phyloP scores from a whole-genome alignment of 2,329 filamentous ascomycete genomes.

The Chlorencoelia australis region DNA sequence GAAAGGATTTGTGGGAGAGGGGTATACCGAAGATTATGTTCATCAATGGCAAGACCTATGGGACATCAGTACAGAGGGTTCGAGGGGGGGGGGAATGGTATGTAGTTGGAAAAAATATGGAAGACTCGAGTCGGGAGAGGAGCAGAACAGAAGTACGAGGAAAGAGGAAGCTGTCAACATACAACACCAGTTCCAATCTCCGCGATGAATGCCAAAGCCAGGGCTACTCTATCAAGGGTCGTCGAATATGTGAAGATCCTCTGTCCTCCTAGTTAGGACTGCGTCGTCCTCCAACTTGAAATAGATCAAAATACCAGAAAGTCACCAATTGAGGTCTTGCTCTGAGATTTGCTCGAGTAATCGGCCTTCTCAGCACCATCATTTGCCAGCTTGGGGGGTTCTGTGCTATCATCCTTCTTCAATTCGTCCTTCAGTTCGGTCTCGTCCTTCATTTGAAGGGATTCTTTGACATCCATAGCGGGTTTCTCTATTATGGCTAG shows the following conservation, averaged over 20 bases:
- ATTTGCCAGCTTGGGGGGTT: no score
- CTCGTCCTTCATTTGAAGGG: no score
- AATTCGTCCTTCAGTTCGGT: no score
- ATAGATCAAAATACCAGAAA: conserved; percentile 13
- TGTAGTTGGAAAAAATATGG: no score
- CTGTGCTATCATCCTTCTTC: no score
- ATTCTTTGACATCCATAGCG: no score
- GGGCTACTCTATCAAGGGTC: conserved; percentile 14
- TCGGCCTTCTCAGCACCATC: conserved; percentile 10
- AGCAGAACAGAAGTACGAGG: no score
- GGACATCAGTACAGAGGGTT: neutral
- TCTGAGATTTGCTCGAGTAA: conserved; percentile 20
- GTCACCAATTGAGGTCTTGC: conserved; percentile 16
- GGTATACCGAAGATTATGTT: conserved; percentile 45
- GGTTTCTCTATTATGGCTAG: no score
- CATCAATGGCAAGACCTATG: conserved; percentile 45
- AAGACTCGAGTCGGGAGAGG: no score
- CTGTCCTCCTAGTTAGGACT: conserved; percentile 7
- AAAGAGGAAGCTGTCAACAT: conserved; percentile 5
- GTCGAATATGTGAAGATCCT: conserved; percentile 23
- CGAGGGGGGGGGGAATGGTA: neutral
- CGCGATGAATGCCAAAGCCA: conserved; percentile 13
- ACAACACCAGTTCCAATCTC: conserved; percentile 21
- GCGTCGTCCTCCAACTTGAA: neutral
- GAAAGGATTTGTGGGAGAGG: neutral